Evolutionary conservation across 352 stramenopile species (phyloP).

Genomic region (Pythium plurisporium): DNA sequence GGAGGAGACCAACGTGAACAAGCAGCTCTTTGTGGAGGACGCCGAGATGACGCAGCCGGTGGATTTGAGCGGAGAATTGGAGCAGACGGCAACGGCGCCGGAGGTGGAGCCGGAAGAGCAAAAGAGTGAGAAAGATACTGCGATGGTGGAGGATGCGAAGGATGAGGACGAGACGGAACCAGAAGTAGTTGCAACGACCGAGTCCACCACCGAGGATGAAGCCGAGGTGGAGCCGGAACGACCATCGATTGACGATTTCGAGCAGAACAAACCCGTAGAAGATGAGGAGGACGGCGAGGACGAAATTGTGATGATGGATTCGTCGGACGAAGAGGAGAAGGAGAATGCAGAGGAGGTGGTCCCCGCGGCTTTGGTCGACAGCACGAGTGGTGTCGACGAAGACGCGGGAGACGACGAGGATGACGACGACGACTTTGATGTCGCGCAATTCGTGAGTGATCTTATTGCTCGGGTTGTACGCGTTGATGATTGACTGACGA

Average conservation of each 20-base stretch:
- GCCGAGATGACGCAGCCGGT: neutral
- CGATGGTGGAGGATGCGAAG: neutral
- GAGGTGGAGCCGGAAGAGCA: neutral
- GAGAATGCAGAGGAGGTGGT: constrained; percentile 10
- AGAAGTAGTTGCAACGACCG: neutral
- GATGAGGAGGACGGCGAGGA: constrained; percentile 39
- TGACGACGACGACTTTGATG: constrained; percentile 34
- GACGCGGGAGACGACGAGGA: constrained; percentile 19
- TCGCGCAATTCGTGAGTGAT: constrained; percentile 46
- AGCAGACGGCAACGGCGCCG: neutral
- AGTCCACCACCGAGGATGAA: neutral
- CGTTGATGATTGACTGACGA: neutral
- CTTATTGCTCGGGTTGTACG: neutral
- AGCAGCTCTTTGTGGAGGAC: constrained; percentile 22
- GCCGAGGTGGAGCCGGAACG: too few species aligned
- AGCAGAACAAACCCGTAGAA: too few species aligned
- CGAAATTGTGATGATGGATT: constrained; percentile 42
- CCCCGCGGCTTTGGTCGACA: too few species aligned
- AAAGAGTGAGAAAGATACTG: neutral
- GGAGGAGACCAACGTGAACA: constrained; percentile 6
- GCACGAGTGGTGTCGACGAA: too few species aligned
- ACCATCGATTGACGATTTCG: too few species aligned
- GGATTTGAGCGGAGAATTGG: neutral
- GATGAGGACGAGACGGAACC: neutral
- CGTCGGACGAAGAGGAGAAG: constrained; percentile 33